Base-by-base conservation (phyloP, 208 protist genomes). In the Trypanosomatidae sp. region DNA sequence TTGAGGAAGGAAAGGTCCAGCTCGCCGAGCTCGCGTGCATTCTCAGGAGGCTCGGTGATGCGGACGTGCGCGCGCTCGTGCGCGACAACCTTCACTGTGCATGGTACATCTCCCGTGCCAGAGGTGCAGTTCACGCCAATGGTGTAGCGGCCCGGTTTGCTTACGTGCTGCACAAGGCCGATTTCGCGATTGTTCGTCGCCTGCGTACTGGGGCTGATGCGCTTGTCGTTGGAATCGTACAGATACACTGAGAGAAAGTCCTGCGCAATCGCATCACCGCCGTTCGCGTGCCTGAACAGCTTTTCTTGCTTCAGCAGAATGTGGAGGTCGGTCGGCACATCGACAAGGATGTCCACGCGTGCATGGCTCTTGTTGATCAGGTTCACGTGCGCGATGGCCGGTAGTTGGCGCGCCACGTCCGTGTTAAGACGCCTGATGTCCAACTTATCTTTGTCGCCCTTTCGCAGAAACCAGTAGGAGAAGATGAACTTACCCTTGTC, bases 401-500 rank as follows among this genome's bases (percentile, higher is more conserved):
- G 89, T 22, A 89, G 69, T 6, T 90, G 80, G 50, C 81, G 82
- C 10, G 89, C 91, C 55, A 95, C 87, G 7, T 83, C 52, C 0
- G 83, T 62, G 25, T 84, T 84, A 58, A 90, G 71, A 43, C 85
- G 85, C 44, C 71, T 62, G 19, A 90, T 67, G 19, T 76, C 77
- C 46, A 95, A 28, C 33, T 79, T 72, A n/a, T 80, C 44, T 7
- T 74, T 76, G 59, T 93, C 85, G 28, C 68, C 73, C 15, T 68
- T 62, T 50, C 74, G 85, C 39, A 84, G 62, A 53, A 86, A 90
- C 85, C 86, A 92, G 72, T 90, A 94, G 28, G 89, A 94, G 28
- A 95, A 76, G n/a, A 95, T 83, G 74, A 95, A 95, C 77, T 91
- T 95, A 60, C 88, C 78, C 71, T 87, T 84, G 22, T 91, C 87